These are phyloP conservation scores for Capsicum rhomboideum DNA, from an alignment of 257 asterid genomes.

Conservation along the genomic window DNA sequence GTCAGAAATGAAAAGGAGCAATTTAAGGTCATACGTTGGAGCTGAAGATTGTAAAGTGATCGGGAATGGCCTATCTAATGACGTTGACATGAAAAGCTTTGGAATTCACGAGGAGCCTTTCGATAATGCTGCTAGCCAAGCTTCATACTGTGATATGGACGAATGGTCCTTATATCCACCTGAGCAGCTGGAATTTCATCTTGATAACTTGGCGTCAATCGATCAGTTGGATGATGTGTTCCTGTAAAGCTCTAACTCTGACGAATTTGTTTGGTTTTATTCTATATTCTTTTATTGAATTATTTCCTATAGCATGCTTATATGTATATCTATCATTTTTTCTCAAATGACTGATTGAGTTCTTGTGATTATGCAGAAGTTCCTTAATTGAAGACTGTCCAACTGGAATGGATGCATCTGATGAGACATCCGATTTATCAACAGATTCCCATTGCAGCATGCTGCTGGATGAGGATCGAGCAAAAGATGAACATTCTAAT, in stretches of 20 bases:
- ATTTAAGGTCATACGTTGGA: not conserved
- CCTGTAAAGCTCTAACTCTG: not conserved
- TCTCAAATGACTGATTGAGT: not conserved
- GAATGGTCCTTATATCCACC: conserved; percentile 1
- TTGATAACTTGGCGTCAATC: not conserved
- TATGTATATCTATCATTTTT: not conserved
- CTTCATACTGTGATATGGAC: not conserved
- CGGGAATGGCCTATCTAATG: not conserved
- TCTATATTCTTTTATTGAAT: not conserved
- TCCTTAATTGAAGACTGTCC: conserved; percentile 27
- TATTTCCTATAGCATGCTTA: not conserved
- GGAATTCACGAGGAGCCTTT: not conserved
- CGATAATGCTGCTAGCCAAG: not conserved
- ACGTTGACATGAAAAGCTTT: not conserved
- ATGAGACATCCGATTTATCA: conserved; percentile 6
- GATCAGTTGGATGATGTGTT: conserved; percentile 3
- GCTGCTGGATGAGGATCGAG: conserved; percentile 11
- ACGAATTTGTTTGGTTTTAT: not conserved
- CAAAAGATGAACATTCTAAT: not conserved
- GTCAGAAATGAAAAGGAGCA: not conserved
- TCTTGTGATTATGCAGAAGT: conserved; percentile 17
- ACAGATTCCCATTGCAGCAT: conserved; percentile 14
- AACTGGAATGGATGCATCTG: conserved; percentile 6
- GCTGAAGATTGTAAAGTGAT: not conserved
- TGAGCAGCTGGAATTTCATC: not conserved